Base-by-base conservation (phyloP, 495 filamentous ascomycete genomes). In the Aspergillus haitiensis region DNA sequence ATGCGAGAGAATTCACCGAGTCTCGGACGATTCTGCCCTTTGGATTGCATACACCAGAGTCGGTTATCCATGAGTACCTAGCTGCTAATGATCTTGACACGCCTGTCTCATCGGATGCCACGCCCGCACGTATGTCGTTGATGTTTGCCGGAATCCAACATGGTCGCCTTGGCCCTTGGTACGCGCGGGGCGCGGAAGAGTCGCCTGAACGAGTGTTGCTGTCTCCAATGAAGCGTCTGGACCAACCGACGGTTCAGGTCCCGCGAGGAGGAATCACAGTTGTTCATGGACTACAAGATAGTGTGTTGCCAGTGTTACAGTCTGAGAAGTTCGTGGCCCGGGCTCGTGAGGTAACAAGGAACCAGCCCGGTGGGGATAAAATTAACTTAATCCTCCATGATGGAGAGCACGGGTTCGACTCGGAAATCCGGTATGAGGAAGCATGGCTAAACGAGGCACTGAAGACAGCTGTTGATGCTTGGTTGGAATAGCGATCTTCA, bases 401-500 rank as follows among this genome's bases (percentile, higher is more conserved):
- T 5, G 48, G 56, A 2, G 56, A 53, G 7, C 48, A 59, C 31
- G 56, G 56, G 11, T 53, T 59, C n/a, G 56, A 59, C 37, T 27
- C 15, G 12, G 31, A 35, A n/a, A 4, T 53, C 6, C 48, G 36
- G 32, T 56, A 56, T 48, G 42, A 56, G n/a, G 54, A 56, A 33
- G 32, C 2, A 18, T 56, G 54, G 54, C 27, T 56, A 18, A 32
- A 48, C n/a, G 54, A 56, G 11, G 54, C 54, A 13, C 27, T 56
- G 40, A 37, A 27, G 32, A 33, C 44, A 6, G 42, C 27, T 11
- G 54, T 56, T 4, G n/a, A 56, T 31, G 15, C 42, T 6, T 56
- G 54, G 54, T 21, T 59, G 56, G 18, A 44, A n/a, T 59, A 27
- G 21, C 1, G 1, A 27, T 27, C 21, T 27, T 27, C 21, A 27